These are phyloP conservation scores for Spathaspora gorwiae DNA, from an alignment of 805 yeast genomes.

Conservation along the genomic window DNA sequence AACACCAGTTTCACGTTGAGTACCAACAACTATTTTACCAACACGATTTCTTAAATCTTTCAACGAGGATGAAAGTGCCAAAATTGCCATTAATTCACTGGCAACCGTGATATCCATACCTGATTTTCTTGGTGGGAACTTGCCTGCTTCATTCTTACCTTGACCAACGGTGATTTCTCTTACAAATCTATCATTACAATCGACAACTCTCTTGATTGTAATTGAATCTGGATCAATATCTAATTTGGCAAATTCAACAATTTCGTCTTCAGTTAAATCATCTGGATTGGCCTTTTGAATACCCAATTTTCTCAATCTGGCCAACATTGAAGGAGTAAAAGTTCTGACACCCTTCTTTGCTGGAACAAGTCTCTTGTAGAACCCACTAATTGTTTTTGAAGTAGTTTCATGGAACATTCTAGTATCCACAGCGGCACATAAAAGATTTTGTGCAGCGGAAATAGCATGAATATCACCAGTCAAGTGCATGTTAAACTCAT, in stretches of 20 bases:
- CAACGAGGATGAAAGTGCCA: slow-evolving; percentile 76
- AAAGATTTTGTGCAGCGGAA: slow-evolving; percentile 84
- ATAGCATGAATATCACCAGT: slow-evolving; percentile 98
- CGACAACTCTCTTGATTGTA: slow-evolving; percentile 90
- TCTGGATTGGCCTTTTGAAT: slow-evolving; percentile 76
- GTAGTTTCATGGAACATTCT: slow-evolving; percentile 93
- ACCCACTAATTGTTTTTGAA: slow-evolving; percentile 70
- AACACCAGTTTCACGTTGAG: slow-evolving; percentile 59
- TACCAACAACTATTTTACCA: slow-evolving; percentile 86
- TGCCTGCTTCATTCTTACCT: slow-evolving; percentile 78
- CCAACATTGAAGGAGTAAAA: slow-evolving; percentile 75
- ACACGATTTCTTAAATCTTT: slow-evolving; percentile 83
- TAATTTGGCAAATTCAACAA: slow-evolving; percentile 69
- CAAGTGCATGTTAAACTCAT: slow-evolving; percentile 94
- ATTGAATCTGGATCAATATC: slow-evolving; percentile 87
- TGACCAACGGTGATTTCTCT: slow-evolving; percentile 87
- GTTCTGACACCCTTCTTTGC: slow-evolving; percentile 72
- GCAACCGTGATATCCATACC: slow-evolving; percentile 98
- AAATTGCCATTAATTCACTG: slow-evolving; percentile 91
- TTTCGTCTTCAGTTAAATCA: slow-evolving; percentile 73
- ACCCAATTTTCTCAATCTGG: slow-evolving; percentile 76
- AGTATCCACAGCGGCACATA: slow-evolving; percentile 96
- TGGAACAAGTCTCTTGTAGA: slow-evolving; percentile 84
- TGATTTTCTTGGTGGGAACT: slow-evolving; percentile 76
- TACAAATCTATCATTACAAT: slow-evolving; percentile 86